Conservation (phyloP, 306 rosid genomes). For the Cajanus cajan region DNA sequence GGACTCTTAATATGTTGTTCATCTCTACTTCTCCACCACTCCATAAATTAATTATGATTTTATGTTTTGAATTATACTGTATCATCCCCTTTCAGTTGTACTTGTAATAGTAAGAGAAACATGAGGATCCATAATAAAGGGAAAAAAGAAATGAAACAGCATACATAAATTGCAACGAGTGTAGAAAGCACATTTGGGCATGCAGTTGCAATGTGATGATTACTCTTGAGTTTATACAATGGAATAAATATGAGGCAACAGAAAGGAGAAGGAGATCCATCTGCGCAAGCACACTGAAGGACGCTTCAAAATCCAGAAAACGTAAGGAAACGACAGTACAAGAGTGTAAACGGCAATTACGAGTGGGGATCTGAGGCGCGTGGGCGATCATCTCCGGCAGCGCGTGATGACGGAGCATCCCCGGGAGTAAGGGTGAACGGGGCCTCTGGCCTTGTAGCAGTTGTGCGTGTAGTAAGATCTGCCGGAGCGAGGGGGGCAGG, state of each 20-base stretch:
- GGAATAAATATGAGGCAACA: not conserved
- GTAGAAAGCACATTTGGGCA: not conserved
- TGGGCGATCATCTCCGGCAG: conserved; percentile 58
- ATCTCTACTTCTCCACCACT: too few relatives aligned
- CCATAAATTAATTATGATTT: too few relatives aligned
- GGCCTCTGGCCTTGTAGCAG: conserved; percentile 80
- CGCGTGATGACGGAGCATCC: conserved; percentile 77
- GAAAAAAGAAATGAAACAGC: too few relatives aligned
- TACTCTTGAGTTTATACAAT: conserved; percentile 12
- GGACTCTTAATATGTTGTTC: not conserved
- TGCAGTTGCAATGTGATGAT: not conserved
- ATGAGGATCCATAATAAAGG: too few relatives aligned
- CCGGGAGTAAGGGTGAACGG: conserved; percentile 71
- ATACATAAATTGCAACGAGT: too few relatives aligned
- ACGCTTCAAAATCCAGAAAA: too few relatives aligned
- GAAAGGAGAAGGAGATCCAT: not conserved
- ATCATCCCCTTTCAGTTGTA: too few relatives aligned
- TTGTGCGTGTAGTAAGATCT: conserved; percentile 86
- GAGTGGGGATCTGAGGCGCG: not conserved
- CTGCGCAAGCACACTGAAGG: too few relatives aligned
- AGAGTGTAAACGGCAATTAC: not conserved
- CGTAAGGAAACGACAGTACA: too few relatives aligned
- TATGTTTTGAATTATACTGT: too few relatives aligned
- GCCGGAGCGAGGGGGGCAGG: conserved; percentile 94
- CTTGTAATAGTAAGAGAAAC: too few relatives aligned